Conservation (phyloP, 2,329 filamentous ascomycete genomes). For the Aspergillus sp. region DNA sequence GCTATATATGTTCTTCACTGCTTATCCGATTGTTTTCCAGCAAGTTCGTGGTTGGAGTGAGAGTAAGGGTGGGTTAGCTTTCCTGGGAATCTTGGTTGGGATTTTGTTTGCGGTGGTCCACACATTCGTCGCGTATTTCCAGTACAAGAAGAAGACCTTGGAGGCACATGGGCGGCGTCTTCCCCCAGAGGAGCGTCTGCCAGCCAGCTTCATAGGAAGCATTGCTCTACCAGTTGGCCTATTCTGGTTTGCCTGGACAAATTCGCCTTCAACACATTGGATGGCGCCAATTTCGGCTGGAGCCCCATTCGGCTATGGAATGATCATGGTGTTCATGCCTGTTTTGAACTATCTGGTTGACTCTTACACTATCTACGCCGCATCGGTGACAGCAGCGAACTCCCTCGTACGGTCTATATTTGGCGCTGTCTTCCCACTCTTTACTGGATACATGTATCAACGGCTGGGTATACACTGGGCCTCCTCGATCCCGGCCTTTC, state of each 20-base stretch:
- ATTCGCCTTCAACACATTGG: constrained; percentile 7
- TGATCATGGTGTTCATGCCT: background rate
- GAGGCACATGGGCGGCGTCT: constrained; percentile 21
- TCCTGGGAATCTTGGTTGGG: constrained; percentile 33
- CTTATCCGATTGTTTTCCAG: constrained; percentile 33
- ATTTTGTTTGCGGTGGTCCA: constrained; percentile 26
- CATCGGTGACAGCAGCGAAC: background rate
- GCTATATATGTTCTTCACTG: constrained; percentile 32
- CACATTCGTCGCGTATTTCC: constrained; percentile 13
- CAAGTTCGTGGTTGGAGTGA: constrained; percentile 29
- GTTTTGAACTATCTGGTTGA: background rate
- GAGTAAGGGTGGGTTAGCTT: constrained; percentile 26
- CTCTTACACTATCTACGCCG: background rate
- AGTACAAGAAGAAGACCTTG: constrained; percentile 27
- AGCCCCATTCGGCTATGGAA: background rate
- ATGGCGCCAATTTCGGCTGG: background rate
- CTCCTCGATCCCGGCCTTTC: background rate
- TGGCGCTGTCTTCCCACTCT: background rate
- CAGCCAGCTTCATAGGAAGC: constrained; percentile 25
- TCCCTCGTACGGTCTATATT: background rate
- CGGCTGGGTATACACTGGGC: background rate
- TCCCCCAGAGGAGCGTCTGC: constrained; percentile 28
- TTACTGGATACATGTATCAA: background rate
- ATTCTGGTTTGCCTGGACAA: constrained; percentile 37
- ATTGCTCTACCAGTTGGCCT: constrained; percentile 27